Conservation (phyloP, 1,139 yeast species). For the Pichia sp. region DNA sequence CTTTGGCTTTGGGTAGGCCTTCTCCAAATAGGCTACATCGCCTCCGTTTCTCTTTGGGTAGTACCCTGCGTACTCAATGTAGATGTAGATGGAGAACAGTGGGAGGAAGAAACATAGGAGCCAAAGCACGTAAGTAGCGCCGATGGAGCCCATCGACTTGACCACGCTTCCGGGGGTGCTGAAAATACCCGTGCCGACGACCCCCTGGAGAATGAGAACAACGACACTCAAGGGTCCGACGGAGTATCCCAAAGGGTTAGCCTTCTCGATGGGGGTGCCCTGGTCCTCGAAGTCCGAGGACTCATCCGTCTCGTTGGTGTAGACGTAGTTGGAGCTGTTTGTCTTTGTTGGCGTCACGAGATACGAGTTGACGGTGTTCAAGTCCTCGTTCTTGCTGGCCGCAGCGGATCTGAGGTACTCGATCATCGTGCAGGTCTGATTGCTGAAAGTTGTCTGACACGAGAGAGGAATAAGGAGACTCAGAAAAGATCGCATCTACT, state of each 20-base stretch:
- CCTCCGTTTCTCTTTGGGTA: constrained; percentile 38
- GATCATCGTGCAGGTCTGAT: not conserved
- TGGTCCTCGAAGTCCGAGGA: not conserved
- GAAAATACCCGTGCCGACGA: constrained; percentile 46
- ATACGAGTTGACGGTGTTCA: not conserved
- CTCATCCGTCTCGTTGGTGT: not conserved
- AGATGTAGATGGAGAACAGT: constrained; percentile 36
- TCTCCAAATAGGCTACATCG: constrained; percentile 43
- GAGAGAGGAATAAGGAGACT: no score
- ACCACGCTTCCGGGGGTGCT: constrained; percentile 40
- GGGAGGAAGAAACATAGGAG: constrained; percentile 39
- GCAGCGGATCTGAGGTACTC: not conserved
- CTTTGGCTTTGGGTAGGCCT: constrained; percentile 41
- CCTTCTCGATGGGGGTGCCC: constrained; percentile 41
- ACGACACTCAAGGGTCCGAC: constrained; percentile 33
- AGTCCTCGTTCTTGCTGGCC: not conserved
- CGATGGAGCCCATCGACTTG: constrained; percentile 40
- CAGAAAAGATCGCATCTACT: no score
- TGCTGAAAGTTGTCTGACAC: no score
- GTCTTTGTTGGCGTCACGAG: not conserved
- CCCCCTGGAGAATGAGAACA: constrained; percentile 39
- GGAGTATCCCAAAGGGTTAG: constrained; percentile 40
- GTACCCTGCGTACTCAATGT: constrained; percentile 41
- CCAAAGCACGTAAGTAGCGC: constrained; percentile 44
- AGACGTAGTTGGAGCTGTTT: not conserved